Conservation (phyloP, 495 filamentous ascomycete genomes). For the Amphirosellinia nigrospora region DNA sequence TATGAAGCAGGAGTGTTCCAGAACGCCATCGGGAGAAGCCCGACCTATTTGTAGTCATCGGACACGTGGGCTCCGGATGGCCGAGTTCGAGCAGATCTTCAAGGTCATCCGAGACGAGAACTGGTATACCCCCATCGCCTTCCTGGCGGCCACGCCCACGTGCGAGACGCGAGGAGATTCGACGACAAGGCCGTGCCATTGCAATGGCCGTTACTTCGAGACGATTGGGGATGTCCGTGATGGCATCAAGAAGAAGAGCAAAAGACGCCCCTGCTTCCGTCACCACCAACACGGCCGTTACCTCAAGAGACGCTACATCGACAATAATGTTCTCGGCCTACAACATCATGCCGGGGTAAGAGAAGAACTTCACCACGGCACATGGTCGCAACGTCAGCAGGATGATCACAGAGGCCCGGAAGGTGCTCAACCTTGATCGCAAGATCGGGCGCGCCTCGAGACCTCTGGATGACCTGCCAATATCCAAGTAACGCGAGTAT, state of each 20-base stretch:
- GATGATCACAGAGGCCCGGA: conserved; percentile 73
- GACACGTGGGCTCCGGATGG: conserved; percentile 84
- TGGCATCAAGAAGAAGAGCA: conserved; percentile 59
- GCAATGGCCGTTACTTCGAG: conserved; percentile 96
- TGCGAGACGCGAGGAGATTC: conserved; percentile 82
- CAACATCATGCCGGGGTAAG: conserved; percentile 74
- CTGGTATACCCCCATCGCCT: conserved; percentile 84
- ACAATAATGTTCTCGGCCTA: conserved; percentile 89
- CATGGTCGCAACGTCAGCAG: conserved; percentile 74
- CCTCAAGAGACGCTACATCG: conserved; percentile 82
- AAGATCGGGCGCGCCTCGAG: conserved; percentile 75
- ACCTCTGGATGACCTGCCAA: conserved; percentile 79
- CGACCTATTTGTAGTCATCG: conserved; percentile 86
- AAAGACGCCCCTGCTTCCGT: conserved; percentile 4
- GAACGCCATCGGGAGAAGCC: conserved; percentile 81
- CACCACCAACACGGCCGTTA: conserved; percentile 44
- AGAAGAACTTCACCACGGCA: conserved; percentile 75
- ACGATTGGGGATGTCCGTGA: conserved; percentile 96
- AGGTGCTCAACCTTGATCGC: conserved; percentile 72
- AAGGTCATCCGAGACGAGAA: conserved; percentile 77
- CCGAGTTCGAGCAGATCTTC: conserved; percentile 79
- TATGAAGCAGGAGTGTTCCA: conserved; percentile 87
- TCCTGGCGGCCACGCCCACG: conserved; percentile 94
- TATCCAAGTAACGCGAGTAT: conserved; percentile 75
- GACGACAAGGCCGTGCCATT: conserved; percentile 79